Base-by-base conservation (phyloP, 768 basidiomycete genomes). In the Clathrus columnatus region DNA sequence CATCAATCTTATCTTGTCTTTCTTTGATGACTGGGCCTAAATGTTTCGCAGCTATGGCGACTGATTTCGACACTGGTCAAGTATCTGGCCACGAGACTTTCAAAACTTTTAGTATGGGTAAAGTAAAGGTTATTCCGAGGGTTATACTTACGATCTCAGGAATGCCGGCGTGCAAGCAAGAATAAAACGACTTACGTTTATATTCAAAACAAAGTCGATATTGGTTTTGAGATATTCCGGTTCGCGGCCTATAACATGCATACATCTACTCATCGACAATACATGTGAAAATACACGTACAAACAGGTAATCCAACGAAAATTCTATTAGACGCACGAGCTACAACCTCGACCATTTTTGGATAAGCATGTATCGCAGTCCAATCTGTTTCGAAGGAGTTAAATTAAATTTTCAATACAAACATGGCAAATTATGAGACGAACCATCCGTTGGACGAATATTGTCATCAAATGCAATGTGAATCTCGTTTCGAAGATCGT, bases 401-500 rank as follows among this genome's bases (percentile, higher is more conserved):
- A 16, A 14, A 14, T 11, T 23, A 20, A 23, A 18, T 16, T 47
- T 14, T 11, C 21, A 20, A 23, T 20, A 23, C 14, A 14, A 23
- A 14, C 20, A 3, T 11, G 10, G 16, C 7, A 41, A 24, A 17
- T 17, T 41, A 32, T 16, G 10, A 28, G 48, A 47, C 56, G 49
- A 56, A 48, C 61, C 62, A 14, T 50, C 57, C 18, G n/a, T 21
- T 8, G 50, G 28, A 43, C 63, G 61, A 56, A 81, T 66, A 28
- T 66, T 60, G 0, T 75, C 75, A 1, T 63, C 59, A 48, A 79
- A 75, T 1, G 78, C 68, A 0, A 63, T 50, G 0, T 61, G 45
- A 23, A 79, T 64, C 57, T 83, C 82, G n/a, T 77, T 72, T 10
- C 67, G 68, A 16, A 82, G 61, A 18, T 70, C 68, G 0, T 70